These are phyloP conservation scores for Plasmodium fragile DNA, from an alignment of 169 alveolate genomes.

Conservation along the genomic window DNA sequence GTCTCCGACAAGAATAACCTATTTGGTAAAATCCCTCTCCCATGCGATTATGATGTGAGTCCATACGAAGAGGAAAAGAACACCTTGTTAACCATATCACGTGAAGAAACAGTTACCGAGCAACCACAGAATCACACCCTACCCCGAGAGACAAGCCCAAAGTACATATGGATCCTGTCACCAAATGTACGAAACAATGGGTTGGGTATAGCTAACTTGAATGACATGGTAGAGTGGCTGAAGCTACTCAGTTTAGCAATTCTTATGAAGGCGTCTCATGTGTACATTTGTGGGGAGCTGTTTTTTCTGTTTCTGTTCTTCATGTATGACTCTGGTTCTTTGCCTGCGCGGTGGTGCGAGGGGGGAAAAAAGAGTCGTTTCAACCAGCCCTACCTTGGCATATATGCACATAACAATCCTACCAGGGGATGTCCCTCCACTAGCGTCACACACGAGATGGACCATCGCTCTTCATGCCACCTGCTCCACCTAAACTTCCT, in stretches of 20 bases:
- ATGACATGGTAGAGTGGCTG: constrained; percentile 31
- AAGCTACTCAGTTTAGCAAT: constrained; percentile 17
- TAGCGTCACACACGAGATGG: neutral
- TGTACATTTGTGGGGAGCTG: constrained; percentile 40
- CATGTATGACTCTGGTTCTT: constrained; percentile 5
- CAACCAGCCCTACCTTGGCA: neutral
- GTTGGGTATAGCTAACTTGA: neutral
- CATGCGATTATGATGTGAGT: neutral
- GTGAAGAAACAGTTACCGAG: neutral
- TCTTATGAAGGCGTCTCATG: constrained; percentile 19
- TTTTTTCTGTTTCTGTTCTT: constrained; percentile 32
- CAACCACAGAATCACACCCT: neutral
- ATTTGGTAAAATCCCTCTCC: constrained; percentile 15
- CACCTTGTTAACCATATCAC: neutral
- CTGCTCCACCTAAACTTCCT: neutral
- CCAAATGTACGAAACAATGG: constrained; percentile 21
- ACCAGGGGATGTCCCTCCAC: neutral
- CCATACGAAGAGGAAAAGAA: neutral
- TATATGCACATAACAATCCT: neutral
- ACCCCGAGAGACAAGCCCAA: neutral
- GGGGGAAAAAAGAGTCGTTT: neutral
- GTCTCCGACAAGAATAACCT: neutral
- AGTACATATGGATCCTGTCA: constrained; percentile 53
- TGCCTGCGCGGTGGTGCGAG: neutral
- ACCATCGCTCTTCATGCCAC: neutral